Percentiles rank a stretch among this genome's conserved stretches.
Conservation (phyloP, 2,329 filamentous ascomycete genomes). For the Fusarium sp. region DNA sequence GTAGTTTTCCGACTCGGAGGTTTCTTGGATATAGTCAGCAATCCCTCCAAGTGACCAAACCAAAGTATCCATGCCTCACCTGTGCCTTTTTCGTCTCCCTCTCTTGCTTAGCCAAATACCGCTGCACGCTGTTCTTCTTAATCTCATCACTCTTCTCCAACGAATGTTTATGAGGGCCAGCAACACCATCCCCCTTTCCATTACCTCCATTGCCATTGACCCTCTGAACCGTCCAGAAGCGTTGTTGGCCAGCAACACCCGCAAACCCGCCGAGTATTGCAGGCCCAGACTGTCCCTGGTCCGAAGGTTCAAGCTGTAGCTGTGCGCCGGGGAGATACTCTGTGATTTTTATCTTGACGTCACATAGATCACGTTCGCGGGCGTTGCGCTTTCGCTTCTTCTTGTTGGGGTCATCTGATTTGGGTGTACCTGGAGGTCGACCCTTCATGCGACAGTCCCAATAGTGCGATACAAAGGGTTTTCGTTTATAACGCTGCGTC, state of each 20-base stretch:
- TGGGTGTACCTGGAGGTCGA: conserved; percentile 80
- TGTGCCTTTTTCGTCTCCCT: conserved; percentile 71
- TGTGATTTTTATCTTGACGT: conserved; percentile 88
- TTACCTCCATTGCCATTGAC: conserved; percentile 83
- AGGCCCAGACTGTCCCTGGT: conserved; percentile 4
- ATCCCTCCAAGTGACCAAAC: background rate
- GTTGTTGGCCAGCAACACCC: conserved; percentile 56
- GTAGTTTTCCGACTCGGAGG: conserved; percentile 78
- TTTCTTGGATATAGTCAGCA: conserved; percentile 62
- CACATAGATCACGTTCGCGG: conserved; percentile 82
- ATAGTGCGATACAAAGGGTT: conserved; percentile 85
- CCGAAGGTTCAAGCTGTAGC: conserved; percentile 42
- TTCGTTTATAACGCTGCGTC: conserved; percentile 83
- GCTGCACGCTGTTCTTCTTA: conserved; percentile 82
- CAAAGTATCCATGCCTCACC: conserved; percentile 22
- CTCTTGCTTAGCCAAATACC: conserved; percentile 72
- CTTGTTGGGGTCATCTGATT: conserved; percentile 82
- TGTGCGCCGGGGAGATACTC: conserved; percentile 75
- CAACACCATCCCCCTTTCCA: conserved; percentile 75
- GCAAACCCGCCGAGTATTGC: conserved; percentile 14
- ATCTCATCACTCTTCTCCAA: conserved; percentile 81
- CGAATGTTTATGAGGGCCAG: conserved; percentile 79
- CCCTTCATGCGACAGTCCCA: conserved; percentile 88
- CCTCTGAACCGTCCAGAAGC: conserved; percentile 80
- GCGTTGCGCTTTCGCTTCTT: conserved; percentile 83